phyloP scores from a whole-genome alignment of 2,329 filamentous ascomycete genomes.

The Aureobasidium uvarum region DNA sequence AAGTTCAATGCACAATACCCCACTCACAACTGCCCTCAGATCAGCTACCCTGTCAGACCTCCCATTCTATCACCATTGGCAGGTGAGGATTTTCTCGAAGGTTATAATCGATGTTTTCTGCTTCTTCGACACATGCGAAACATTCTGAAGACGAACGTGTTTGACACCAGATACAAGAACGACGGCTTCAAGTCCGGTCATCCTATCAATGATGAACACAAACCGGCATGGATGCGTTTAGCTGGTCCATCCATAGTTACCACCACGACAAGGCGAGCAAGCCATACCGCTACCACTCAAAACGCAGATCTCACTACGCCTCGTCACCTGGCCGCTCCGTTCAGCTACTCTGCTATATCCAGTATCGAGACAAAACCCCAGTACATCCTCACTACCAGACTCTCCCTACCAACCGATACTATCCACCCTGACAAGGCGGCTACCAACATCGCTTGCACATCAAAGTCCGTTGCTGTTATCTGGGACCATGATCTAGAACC shows the following conservation, averaged over 20 bases:
- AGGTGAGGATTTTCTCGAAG: conserved; percentile 4
- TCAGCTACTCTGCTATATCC: neutral
- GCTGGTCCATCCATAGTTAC: too few relatives aligned
- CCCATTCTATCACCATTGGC: neutral
- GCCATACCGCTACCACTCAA: neutral
- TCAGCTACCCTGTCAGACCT: conserved; percentile 9
- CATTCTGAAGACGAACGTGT: neutral
- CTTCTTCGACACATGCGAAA: conserved; percentile 8
- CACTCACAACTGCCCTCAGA: neutral
- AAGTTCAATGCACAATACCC: neutral
- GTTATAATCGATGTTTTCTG: conserved; percentile 1
- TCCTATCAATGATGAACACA: neutral
- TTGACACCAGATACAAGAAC: conserved; percentile 6
- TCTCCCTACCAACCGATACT: neutral
- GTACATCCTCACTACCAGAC: neutral
- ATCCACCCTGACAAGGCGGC: neutral
- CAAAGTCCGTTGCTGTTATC: neutral
- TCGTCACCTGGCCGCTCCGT: neutral
- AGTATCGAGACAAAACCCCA: neutral
- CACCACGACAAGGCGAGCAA: neutral
- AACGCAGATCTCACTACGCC: neutral
- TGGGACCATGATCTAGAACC: conserved; percentile 2
- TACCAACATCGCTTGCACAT: neutral
- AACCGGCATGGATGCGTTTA: neutral
- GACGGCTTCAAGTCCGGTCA: conserved; percentile 10